Conservation (phyloP, 1,284 basidiomycete species). For the Pseudomicrostroma phylloplanum region DNA sequence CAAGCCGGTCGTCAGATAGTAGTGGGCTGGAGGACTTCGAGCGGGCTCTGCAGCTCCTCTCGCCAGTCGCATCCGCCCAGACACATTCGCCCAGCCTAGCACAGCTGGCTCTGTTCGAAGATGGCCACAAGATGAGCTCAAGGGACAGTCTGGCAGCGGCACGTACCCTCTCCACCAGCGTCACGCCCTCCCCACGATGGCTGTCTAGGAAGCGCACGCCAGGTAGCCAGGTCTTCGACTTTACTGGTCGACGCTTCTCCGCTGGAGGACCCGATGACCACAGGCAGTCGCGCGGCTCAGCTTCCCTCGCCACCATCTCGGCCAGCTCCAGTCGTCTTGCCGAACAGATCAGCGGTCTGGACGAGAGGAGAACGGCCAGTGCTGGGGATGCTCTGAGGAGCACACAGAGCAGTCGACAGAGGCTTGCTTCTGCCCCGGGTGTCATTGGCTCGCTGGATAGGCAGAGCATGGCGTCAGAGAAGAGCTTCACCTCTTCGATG, state of each 20-base stretch:
- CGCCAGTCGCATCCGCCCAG: slow-evolving; percentile 23
- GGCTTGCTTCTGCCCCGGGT: too few species aligned
- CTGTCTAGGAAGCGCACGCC: slow-evolving; percentile 13
- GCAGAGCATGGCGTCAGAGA: too few species aligned
- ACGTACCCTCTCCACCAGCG: slow-evolving; percentile 30
- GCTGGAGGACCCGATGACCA: too few species aligned
- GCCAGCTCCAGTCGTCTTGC: too few species aligned
- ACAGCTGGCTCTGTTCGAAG: slow-evolving; percentile 13
- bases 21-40: slow-evolving; percentile 35
- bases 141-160: slow-evolving; percentile 33
- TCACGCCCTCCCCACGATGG: slow-evolving; percentile 39
- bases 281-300: too few species aligned
- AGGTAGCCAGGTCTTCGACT: slow-evolving; percentile 8
- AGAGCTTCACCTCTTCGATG: too few species aligned
- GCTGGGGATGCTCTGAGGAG: too few species aligned
- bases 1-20: slow-evolving; percentile 16
- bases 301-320: too few species aligned
- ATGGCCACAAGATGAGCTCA: slow-evolving; percentile 20
- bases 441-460: too few species aligned
- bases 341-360: too few species aligned
- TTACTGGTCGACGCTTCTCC: slow-evolving; percentile 15
- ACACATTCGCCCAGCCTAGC: slow-evolving; percentile 15
- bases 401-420: too few species aligned
- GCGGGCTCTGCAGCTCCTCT: slow-evolving; percentile 33
- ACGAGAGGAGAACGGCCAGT: too few species aligned